A percentile compares a stretch with the other conserved stretches of the same genome.
Evolutionary conservation across 2,329 filamentous ascomycete species (phyloP).

Genomic region (Colletotrichum lupini): DNA sequence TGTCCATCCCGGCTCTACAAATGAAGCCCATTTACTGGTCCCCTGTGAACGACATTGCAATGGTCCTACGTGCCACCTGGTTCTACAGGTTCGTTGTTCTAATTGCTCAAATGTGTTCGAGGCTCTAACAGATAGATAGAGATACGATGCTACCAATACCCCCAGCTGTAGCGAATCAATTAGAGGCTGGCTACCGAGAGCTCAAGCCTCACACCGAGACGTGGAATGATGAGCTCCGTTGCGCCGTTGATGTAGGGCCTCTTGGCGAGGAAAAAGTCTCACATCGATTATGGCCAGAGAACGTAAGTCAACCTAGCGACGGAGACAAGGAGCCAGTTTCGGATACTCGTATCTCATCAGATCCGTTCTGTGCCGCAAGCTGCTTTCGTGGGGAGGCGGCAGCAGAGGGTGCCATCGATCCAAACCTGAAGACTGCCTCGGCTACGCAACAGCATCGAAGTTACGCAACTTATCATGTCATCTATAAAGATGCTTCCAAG

Average conservation of each 20-base stretch:
- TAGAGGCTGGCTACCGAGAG: constrained; percentile 91
- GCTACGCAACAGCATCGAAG: constrained; percentile 60
- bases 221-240: constrained; percentile 90
- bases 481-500: constrained; percentile 81
- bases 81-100: constrained; percentile 77
- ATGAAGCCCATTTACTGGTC: constrained; percentile 99
- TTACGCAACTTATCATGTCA: constrained; percentile 82
- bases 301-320: constrained; percentile 45
- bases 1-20: constrained; percentile 81
- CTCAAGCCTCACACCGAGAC: constrained; percentile 90
- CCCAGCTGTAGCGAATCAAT: constrained; percentile 85
- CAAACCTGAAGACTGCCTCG: constrained; percentile 44
- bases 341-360: constrained; percentile 54
- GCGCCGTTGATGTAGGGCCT: constrained; percentile 89
- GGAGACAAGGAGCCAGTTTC: constrained; percentile 44
- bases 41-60: constrained; percentile 87
- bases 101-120: neutral
- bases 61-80: constrained; percentile 90
- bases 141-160: constrained; percentile 94
- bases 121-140: constrained; percentile 42
- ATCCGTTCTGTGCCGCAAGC: constrained; percentile 69
- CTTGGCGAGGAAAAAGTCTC: constrained; percentile 92
- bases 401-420: constrained; percentile 61
- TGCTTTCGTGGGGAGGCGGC: constrained; percentile 71
- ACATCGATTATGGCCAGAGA: constrained; percentile 82